Percentiles rank a stretch among this genome's conserved stretches.
Evolutionary conservation across 73 alveolate genomes (phyloP).

Genomic region (Tetrahymena elliotti): DNA sequence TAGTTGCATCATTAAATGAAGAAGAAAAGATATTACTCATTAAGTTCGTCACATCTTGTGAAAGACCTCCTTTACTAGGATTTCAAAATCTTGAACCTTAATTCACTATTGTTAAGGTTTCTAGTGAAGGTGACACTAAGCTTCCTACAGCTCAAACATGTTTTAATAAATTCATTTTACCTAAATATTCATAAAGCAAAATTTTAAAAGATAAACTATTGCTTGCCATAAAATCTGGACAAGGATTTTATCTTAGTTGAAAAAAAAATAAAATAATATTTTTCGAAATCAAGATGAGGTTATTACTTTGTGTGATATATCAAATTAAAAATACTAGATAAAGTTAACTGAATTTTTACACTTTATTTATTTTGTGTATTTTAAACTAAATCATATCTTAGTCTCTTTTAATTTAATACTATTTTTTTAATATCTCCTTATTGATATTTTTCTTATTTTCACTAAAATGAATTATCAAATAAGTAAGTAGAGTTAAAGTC

Average conservation of each 20-base stretch:
- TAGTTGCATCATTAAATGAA: slow-evolving; percentile 65
- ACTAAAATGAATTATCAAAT: too few relatives aligned
- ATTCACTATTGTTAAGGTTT: slow-evolving; percentile 55
- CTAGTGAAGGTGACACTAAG: slow-evolving; percentile 49
- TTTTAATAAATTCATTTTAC: slow-evolving; percentile 56
- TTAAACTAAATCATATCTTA: too few relatives aligned
- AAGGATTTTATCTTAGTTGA: slow-evolving; percentile 66
- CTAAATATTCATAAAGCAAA: slow-evolving; percentile 42
- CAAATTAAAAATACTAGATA: too few relatives aligned
- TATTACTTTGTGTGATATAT: too few relatives aligned
- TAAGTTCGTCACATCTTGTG: slow-evolving; percentile 87
- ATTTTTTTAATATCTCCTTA: too few relatives aligned
- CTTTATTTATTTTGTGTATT: too few relatives aligned
- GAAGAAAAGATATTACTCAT: slow-evolving; percentile 72
- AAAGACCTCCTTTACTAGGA: slow-evolving; percentile 90
- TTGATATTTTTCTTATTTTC: too few relatives aligned
- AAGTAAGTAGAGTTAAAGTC: too few relatives aligned
- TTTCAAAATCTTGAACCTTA: slow-evolving; percentile 71
- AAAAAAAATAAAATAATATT: background rate
- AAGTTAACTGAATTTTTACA: too few relatives aligned
- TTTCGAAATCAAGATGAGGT: too few relatives aligned
- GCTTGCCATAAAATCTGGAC: slow-evolving; percentile 50
- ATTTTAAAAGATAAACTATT: slow-evolving; percentile 46
- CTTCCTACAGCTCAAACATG: slow-evolving; percentile 72
- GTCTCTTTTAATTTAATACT: too few relatives aligned